Percentiles rank a stretch among this genome's conserved stretches.
Evolutionary conservation across 2,329 filamentous ascomycete species (phyloP).

Genomic region (Lasiodiplodia sp.): DNA sequence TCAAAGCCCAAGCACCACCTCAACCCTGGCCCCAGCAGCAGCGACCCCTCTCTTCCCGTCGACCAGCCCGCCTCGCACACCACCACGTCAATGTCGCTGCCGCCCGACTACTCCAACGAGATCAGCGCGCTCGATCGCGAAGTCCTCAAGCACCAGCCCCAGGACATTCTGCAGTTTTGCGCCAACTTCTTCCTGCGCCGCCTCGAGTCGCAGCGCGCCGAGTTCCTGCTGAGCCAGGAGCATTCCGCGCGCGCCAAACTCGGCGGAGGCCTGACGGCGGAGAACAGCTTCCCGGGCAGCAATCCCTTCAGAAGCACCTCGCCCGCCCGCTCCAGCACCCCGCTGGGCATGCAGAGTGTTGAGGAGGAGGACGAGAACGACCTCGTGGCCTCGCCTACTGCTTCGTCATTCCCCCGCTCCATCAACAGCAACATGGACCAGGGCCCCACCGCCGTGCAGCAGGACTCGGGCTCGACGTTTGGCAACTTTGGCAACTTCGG

Average conservation of each 20-base stretch:
- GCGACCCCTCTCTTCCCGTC: constrained; percentile 29
- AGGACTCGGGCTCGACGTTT: constrained; percentile 51
- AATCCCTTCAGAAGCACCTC: constrained; percentile 69
- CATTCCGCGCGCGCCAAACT: constrained; percentile 43
- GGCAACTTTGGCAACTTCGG: constrained; percentile 45
- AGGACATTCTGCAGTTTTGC: constrained; percentile 74
- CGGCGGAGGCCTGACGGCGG: constrained; percentile 66
- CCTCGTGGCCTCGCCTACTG: constrained; percentile 75
- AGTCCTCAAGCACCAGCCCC: constrained; percentile 64
- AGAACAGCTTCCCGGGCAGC: constrained; percentile 75
- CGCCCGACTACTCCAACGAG: constrained; percentile 60
- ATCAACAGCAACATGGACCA: constrained; percentile 49
- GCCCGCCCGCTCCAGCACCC: constrained; percentile 53
- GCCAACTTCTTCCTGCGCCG: constrained; percentile 72
- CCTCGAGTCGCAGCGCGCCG: constrained; percentile 69
- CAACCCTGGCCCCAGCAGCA: constrained; percentile 29
- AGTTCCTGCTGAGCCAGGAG: constrained; percentile 60
- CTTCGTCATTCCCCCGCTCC: constrained; percentile 53
- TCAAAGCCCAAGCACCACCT: constrained; percentile 30
- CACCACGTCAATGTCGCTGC: constrained; percentile 45
- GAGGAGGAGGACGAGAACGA: constrained; percentile 85
- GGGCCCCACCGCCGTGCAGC: constrained; percentile 45
- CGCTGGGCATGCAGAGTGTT: constrained; percentile 66
- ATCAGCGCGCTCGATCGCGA: constrained; percentile 70
- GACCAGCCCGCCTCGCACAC: constrained; percentile 17